A percentile compares a stretch with the other conserved stretches of the same genome.
Conservation (phyloP, 495 filamentous ascomycete species). For the Talaromyces liani region DNA sequence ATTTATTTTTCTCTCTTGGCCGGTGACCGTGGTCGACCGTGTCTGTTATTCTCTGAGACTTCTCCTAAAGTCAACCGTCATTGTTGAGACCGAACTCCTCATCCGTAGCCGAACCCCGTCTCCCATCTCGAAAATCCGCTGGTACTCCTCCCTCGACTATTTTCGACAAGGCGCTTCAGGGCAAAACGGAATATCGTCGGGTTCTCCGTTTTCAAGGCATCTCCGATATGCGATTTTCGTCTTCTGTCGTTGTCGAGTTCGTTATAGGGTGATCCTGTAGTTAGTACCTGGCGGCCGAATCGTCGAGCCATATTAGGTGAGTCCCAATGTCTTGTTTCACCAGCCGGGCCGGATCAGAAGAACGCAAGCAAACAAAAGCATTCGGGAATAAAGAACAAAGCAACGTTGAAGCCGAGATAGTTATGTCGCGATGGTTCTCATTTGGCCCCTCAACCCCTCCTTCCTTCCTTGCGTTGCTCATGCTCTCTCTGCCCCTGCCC, state of each 20-base stretch:
- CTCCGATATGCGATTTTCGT: slow-evolving; percentile 2
- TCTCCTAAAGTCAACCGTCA: background rate
- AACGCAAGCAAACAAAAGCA: background rate
- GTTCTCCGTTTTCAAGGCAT: background rate
- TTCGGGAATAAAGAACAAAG: background rate
- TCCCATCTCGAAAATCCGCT: background rate
- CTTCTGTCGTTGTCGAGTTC: background rate
- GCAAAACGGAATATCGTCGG: background rate
- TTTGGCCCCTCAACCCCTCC: slow-evolving; percentile 5
- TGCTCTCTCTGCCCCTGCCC: background rate
- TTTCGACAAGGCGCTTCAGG: background rate
- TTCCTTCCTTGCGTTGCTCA: background rate
- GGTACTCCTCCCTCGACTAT: background rate
- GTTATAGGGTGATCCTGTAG: background rate
- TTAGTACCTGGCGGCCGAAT: background rate
- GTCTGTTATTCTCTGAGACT: background rate
- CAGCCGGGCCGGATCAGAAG: background rate
- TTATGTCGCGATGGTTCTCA: background rate
- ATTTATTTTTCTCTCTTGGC: slow-evolving; percentile 10
- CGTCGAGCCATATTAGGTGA: background rate
- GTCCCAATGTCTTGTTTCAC: background rate
- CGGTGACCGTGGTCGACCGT: background rate
- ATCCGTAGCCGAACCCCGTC: background rate
- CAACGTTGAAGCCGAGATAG: background rate
- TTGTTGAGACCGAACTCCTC: background rate